A percentile compares a stretch with the other conserved stretches of the same genome.
Conservation (phyloP, 2,329 filamentous ascomycete genomes). For the Falciphora oryzae region DNA sequence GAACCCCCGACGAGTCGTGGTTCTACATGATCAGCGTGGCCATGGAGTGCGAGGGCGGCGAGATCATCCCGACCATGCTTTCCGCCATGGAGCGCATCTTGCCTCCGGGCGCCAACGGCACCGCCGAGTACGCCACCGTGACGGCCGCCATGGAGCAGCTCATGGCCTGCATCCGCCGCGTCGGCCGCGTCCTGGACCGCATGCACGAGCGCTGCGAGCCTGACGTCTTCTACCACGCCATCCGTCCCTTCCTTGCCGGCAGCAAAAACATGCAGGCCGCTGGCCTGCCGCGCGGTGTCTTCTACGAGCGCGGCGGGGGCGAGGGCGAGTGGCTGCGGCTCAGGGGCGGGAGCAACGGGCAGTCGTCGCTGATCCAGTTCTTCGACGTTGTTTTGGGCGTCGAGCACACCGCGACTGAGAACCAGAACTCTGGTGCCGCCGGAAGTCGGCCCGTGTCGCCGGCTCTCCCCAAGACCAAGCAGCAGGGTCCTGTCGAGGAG, state of each 20-base stretch:
- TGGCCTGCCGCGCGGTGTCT: constrained; percentile 74
- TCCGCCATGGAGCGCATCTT: constrained; percentile 63
- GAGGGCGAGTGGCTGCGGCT: constrained; percentile 66
- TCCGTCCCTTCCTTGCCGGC: constrained; percentile 83
- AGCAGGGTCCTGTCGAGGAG: constrained; percentile 12
- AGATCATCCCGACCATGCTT: constrained; percentile 71
- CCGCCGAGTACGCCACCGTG: constrained; percentile 45
- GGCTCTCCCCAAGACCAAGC: neutral
- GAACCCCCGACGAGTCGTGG: constrained; percentile 87
- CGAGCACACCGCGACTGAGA: constrained; percentile 55
- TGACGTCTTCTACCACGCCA: constrained; percentile 80
- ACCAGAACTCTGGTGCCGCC: constrained; percentile 15
- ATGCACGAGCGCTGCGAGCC: constrained; percentile 92
- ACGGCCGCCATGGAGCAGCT: constrained; percentile 54
- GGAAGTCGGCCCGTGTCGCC: neutral
- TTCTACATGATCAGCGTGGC: constrained; percentile 86
- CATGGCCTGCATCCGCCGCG: constrained; percentile 59
- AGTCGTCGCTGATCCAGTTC: constrained; percentile 89
- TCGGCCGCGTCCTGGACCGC: constrained; percentile 62
- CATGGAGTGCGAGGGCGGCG: constrained; percentile 76
- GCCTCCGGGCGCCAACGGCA: constrained; percentile 40
- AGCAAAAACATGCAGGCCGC: constrained; percentile 88
- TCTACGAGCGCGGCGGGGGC: constrained; percentile 72
- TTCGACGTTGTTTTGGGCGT: constrained; percentile 83
- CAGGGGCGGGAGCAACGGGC: constrained; percentile 88